Evolutionary conservation across 257 asterid species (phyloP).

Genomic region (Nicotiana obtusifolia): DNA sequence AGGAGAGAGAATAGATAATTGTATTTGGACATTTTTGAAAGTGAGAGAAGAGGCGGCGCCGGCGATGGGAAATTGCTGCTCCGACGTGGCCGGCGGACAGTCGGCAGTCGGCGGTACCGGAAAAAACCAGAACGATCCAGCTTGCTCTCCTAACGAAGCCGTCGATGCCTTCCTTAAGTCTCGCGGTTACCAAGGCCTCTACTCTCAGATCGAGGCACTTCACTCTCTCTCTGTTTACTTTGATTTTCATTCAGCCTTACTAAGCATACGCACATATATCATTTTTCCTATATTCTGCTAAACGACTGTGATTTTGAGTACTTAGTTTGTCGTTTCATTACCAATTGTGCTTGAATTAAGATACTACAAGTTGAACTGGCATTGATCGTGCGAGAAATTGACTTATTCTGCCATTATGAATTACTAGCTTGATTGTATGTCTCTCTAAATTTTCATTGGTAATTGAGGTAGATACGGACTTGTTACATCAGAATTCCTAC

Average conservation of each 20-base stretch:
- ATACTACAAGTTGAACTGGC: background rate
- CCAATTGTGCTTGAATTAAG: background rate
- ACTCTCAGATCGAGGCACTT: constrained; percentile 92
- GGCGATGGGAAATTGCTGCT: constrained; percentile 94
- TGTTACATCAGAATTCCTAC: background rate
- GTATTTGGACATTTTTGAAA: background rate
- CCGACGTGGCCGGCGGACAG: constrained; percentile 80
- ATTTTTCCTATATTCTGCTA: background rate
- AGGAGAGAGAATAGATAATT: background rate
- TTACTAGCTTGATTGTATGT: background rate
- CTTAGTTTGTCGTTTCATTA: background rate
- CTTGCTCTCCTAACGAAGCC: constrained; percentile 64
- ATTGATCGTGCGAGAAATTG: background rate
- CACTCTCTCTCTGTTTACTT: background rate
- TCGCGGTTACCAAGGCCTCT: constrained; percentile 72
- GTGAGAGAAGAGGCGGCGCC: background rate
- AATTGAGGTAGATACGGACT: background rate
- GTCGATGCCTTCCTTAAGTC: constrained; percentile 79
- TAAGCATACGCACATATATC: background rate
- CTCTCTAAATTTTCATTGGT: background rate
- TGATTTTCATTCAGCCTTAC: background rate
- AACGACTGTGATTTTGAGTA: background rate
- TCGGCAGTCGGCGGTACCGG: constrained; percentile 76
- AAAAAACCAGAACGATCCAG: constrained; percentile 20
- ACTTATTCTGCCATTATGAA: background rate